These are phyloP conservation scores for Wallacemonas sp. DNA, from an alignment of 208 protist genomes.

Conservation along the genomic window DNA sequence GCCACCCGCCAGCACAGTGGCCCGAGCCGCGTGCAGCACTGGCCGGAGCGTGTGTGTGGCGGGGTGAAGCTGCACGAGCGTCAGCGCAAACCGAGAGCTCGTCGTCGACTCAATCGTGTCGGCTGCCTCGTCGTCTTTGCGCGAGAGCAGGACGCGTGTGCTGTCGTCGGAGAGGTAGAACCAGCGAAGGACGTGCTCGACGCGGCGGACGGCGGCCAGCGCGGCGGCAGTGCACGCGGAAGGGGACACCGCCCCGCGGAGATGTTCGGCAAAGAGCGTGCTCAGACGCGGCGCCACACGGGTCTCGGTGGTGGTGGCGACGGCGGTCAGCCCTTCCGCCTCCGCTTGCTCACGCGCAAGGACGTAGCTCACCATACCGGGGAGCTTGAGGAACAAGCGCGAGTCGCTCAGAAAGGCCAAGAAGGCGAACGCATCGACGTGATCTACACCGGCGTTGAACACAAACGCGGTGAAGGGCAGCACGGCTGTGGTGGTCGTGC, in stretches of 20 bases:
- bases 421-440: slow-evolving; percentile 69
- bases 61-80: slow-evolving; percentile 73
- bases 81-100: slow-evolving; percentile 20
- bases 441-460: slow-evolving; percentile 78
- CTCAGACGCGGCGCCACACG: too few species aligned
- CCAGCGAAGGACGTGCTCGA: slow-evolving; percentile 29
- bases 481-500: background rate
- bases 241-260: too few species aligned
- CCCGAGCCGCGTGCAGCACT: slow-evolving; percentile 48
- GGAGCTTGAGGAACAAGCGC: slow-evolving; percentile 71
- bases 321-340: too few species aligned
- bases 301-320: too few species aligned
- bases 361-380: slow-evolving; percentile 51
- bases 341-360: slow-evolving; percentile 16
- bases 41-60: slow-evolving; percentile 63
- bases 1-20: slow-evolving; percentile 88
- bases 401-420: slow-evolving; percentile 58
- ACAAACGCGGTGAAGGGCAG: slow-evolving; percentile 53
- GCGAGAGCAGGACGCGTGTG: slow-evolving; percentile 28
- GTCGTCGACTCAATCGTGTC: too few species aligned
- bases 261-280: too few species aligned
- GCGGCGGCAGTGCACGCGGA: background rate
- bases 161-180: slow-evolving; percentile 33
- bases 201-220: slow-evolving; percentile 23
- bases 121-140: too few species aligned